phyloP scores from a whole-genome alignment of 345 rosid species.

The Hibiscus tridactylites region DNA sequence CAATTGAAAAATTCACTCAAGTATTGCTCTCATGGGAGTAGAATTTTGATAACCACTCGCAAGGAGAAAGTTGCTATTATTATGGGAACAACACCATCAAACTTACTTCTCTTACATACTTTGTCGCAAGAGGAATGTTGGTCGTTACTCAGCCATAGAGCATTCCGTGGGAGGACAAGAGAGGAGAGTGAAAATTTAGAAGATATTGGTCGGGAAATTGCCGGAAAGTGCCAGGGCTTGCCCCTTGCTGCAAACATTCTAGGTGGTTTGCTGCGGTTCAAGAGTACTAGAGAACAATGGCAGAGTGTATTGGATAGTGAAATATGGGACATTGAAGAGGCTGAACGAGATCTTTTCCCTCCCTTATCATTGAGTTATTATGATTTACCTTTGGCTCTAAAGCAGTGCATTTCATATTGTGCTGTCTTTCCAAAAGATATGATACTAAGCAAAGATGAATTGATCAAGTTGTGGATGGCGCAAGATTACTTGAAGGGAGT shows the following conservation, averaged over 20 bases:
- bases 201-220: background rate
- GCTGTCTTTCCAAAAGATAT: background rate
- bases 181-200: background rate
- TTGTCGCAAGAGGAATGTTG: slow-evolving; percentile 10
- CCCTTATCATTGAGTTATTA: background rate
- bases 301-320: background rate
- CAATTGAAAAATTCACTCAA: background rate
- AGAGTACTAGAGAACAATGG: slow-evolving; percentile 8
- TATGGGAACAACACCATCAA: background rate
- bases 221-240: background rate
- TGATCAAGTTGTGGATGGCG: slow-evolving; percentile 13
- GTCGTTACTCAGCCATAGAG: slow-evolving; percentile 7
- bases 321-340: slow-evolving; percentile 1
- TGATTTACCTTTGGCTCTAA: slow-evolving; percentile 2
- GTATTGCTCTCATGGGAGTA: background rate
- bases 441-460: slow-evolving; percentile 2
- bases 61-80: slow-evolving; percentile 2
- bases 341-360: slow-evolving; percentile 1
- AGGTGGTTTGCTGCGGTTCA: slow-evolving; percentile 4
- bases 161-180: background rate
- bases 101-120: background rate
- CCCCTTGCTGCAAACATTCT: slow-evolving; percentile 14
- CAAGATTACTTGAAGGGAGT: background rate
- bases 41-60: slow-evolving; percentile 15
- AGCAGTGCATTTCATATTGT: slow-evolving; percentile 7